Evolutionary conservation across 2,329 filamentous ascomycete genomes (phyloP), one percentile per base, ranked within the genome.

Genomic region (Anthostomella pinea): DNA sequence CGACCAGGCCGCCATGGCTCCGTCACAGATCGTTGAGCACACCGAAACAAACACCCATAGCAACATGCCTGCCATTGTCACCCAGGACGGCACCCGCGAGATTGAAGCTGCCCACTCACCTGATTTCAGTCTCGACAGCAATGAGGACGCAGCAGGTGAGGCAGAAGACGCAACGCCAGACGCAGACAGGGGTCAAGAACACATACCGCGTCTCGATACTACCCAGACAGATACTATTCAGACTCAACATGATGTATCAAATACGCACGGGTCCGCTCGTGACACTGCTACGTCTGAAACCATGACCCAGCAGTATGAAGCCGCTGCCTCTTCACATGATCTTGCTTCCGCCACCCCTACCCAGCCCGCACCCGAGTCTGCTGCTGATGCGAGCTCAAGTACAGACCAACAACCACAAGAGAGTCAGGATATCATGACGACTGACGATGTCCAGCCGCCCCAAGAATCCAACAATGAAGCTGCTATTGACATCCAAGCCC

Each of bases 171-270:
- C 51, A 28, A 36, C 36, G n/a, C 46, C 56, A 14, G 45, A 49
- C 35, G n/a, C n/a, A n/a, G 55, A 59, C 49, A 59, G 57, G 57
- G 66, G 62, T 55, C 70, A 73, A 63, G 69, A 73, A 49, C 71
- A 73, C 60, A 67, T 68, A 51, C 72, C 67, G 55, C 69, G 63
- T 23, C 70, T 72, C 65, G 67, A 73, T 57, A 73, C 72, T 39
- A 67, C 69, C 38, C 61, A 54, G 32, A 59, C 59, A 44, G 60
- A 56, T 49, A 57, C 61, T 54, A 50, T 42, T 46, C 55, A 53
- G 30, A 43, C 48, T 39, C 53, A 36, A 17, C 52, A 58, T 52
- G 56, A 67, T 70, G 63, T 72, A 70, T 64, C 67, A 60, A 61
- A 66, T 52, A 59, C 63, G 29, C 48, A 33, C 38, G 19, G 44